Evolutionary conservation across 805 yeast species (phyloP).

Genomic region (Starmerella potacharoeniae): DNA sequence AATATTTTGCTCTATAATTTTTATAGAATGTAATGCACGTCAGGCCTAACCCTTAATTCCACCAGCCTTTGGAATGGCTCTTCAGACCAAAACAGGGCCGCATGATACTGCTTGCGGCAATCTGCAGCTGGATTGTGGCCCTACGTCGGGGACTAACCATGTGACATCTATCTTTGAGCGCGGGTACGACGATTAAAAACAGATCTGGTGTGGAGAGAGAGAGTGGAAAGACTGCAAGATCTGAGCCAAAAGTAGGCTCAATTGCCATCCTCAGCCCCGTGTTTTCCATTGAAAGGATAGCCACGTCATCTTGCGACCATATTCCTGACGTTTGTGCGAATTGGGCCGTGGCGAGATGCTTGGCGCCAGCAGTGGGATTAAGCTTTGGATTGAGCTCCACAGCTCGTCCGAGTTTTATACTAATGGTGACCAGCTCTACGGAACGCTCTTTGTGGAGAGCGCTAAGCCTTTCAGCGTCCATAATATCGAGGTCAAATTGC

Average conservation of each 20-base stretch:
- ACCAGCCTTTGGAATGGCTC: too few relatives aligned
- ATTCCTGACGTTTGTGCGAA: too few relatives aligned
- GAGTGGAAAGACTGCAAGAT: not conserved
- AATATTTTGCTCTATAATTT: not conserved
- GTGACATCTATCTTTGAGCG: not conserved
- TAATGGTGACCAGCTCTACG: constrained; percentile 17
- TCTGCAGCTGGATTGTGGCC: not conserved
- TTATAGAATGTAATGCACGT: not conserved
- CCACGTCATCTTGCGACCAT: too few relatives aligned
- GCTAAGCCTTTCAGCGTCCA: constrained; percentile 8
- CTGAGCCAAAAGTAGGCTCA: not conserved
- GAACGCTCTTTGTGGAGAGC: constrained; percentile 11
- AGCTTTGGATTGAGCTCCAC: constrained; percentile 6
- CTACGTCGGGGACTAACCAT: not conserved
- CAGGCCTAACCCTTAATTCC: not conserved
- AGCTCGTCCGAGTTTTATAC: constrained; percentile 13
- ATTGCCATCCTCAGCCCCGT: not conserved
- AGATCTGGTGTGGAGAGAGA: not conserved
- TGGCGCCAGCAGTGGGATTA: constrained; percentile 6
- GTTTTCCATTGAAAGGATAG: not conserved
- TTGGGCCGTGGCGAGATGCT: constrained; percentile 1
- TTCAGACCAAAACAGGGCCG: not conserved
- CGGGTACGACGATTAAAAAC: not conserved
- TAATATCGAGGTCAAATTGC: constrained; percentile 15
- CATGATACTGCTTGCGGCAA: not conserved